These are phyloP conservation scores for Pontederia crassipes DNA, from an alignment of 176 grass and related monocot genomes.

Conservation along the genomic window DNA sequence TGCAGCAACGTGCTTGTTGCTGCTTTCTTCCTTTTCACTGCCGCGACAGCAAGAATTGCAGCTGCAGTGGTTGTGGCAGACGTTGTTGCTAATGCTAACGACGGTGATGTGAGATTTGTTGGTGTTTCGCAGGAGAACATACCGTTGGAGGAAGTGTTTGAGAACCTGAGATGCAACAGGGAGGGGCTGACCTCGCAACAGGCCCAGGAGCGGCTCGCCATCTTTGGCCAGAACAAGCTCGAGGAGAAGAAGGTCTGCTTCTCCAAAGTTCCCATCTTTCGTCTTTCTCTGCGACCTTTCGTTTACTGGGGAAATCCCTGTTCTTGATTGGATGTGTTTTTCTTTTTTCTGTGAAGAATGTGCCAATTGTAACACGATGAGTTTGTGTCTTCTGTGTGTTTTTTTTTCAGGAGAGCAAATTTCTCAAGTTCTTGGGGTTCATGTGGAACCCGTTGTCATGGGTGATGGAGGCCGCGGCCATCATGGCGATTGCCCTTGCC, in stretches of 20 bases:
- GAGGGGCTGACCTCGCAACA: conserved; percentile 34
- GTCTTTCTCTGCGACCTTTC: background rate
- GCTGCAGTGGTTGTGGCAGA: background rate
- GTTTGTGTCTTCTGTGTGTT: background rate
- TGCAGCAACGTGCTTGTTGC: background rate
- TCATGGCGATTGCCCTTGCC: conserved; percentile 68
- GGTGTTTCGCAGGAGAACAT: conserved; percentile 49
- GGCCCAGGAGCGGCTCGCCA: conserved; percentile 40
- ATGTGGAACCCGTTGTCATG: conserved; percentile 83
- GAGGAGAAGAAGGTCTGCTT: conserved; percentile 55
- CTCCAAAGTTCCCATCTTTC: background rate
- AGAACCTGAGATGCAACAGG: conserved; percentile 52
- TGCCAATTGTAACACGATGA: background rate
- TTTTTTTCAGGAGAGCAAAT: conserved; percentile 56
- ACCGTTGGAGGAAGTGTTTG: conserved; percentile 67
- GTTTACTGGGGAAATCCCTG: too few relatives aligned
- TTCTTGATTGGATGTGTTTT: background rate
- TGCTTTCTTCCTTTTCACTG: background rate
- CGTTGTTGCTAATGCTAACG: background rate
- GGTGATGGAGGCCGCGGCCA: conserved; percentile 73
- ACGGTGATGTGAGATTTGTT: background rate
- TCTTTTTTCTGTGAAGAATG: background rate
- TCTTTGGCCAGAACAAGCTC: conserved; percentile 65
- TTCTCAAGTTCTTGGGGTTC: conserved; percentile 72
- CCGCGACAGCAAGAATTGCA: background rate